Evolutionary conservation across 2,329 filamentous ascomycete species (phyloP), one percentile per base, ranked within the genome.

Genomic region (Apiospora rasikravindrae): DNA sequence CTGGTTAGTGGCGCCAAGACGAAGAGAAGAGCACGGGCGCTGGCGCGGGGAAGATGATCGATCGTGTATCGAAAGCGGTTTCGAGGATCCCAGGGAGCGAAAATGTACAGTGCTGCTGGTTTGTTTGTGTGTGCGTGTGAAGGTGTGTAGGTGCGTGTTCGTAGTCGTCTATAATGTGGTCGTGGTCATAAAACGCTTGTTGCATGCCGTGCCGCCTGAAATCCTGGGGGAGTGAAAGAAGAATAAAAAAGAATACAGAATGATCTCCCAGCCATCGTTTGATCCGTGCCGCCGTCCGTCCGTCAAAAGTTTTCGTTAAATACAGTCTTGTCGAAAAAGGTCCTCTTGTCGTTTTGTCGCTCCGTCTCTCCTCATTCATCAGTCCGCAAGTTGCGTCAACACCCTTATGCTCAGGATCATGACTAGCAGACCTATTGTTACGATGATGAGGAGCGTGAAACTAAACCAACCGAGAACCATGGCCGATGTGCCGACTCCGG

Each of bases 391-490:
- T 78, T 93, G 88, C 77, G 90, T 88, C 75, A 98, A 85, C 71
- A 98, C 88, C 77, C 92, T 89, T 80, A 98, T 96, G 84, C 95
- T 98, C 82, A 98, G 85, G 78, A 98, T 98, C 95, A 98, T 98
- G 79, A 98, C 93, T 74, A 99, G 86, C 82, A 98, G 83, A 71
- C 96, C 96, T 79, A 98, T 96, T 68, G 96, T 98, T 70, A 98
- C 96, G 74, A 98, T 92, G 78, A 99, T 97, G 75, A 99, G 88
- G 70, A 98, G 83, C 29, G 94, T 93, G 80, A 99, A 98, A 57
- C 94, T 94, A 83, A 99, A 98, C 96, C 96, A 99, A 73, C 96
- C 96, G 79, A 99, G 88, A 24, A 98, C 94, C 94, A 99, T 98
- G 71, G 96, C 96, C 51, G 92, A 94, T 68, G 94, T 95, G 0